A percentile compares a stretch with the other conserved stretches of the same genome.
These are phyloP conservation scores for Cunninghamia lanceolata DNA, from an alignment of 75 land plant species.

Conservation along the genomic window DNA sequence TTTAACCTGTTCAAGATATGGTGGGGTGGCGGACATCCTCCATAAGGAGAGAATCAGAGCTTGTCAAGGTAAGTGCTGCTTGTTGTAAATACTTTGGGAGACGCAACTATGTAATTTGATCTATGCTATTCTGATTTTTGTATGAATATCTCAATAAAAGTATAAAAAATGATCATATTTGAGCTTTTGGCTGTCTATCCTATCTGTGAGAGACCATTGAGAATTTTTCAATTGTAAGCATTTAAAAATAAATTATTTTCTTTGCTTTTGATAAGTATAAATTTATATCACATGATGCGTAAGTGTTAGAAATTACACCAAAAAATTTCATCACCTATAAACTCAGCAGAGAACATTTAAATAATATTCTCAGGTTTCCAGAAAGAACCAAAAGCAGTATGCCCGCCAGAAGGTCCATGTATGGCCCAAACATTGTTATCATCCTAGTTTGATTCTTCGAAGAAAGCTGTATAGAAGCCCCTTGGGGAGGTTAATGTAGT, in stretches of 20 bases:
- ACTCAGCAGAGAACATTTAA: background rate
- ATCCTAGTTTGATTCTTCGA: background rate
- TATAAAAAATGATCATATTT: background rate
- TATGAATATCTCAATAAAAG: background rate
- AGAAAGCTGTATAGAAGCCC: background rate
- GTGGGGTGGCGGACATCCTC: constrained; percentile 99
- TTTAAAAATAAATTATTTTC: background rate
- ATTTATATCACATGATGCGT: background rate
- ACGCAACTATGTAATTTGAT: background rate
- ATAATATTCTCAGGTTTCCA: background rate
- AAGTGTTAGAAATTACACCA: background rate
- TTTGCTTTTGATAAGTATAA: background rate
- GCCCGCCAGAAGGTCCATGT: background rate
- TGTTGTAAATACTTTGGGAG: background rate
- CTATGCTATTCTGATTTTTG: background rate
- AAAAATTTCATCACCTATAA: background rate
- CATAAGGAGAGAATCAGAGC: constrained; percentile 82
- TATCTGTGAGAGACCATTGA: background rate
- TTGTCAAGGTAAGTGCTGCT: constrained; percentile 51
- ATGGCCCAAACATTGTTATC: background rate
- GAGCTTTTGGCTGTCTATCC: background rate
- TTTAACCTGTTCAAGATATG: constrained; percentile 51
- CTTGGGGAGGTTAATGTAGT: background rate
- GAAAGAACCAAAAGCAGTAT: background rate
- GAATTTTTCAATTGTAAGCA: background rate